These are phyloP conservation scores for Syzygium syzygioides DNA, from an alignment of 441 rosid genomes.

Conservation along the genomic window DNA sequence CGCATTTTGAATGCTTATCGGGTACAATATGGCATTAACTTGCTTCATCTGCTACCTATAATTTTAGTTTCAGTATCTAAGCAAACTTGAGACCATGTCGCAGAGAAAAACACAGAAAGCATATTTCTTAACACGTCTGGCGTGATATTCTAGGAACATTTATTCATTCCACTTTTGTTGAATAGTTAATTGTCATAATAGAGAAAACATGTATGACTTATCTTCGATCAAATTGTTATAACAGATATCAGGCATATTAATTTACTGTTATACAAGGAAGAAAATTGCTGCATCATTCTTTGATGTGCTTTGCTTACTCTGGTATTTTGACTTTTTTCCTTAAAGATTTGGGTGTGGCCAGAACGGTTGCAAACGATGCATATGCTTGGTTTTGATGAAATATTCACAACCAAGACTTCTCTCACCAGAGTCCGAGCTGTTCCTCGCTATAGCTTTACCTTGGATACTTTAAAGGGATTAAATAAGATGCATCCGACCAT, in stretches of 20 bases:
- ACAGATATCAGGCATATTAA: background rate
- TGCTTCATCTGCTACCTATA: background rate
- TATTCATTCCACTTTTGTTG: background rate
- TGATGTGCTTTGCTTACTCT: background rate
- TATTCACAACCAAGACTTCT: slow-evolving; percentile 65
- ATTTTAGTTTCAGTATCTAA: background rate
- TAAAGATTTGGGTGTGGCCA: slow-evolving; percentile 92
- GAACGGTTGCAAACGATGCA: slow-evolving; percentile 84
- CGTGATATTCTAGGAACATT: background rate
- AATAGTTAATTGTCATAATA: background rate
- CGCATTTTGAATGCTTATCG: background rate
- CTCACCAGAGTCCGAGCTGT: slow-evolving; percentile 71
- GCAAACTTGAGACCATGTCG: background rate
- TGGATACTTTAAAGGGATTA: slow-evolving; percentile 53
- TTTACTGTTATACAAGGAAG: background rate
- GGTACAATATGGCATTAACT: background rate
- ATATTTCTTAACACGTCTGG: background rate
- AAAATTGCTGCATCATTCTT: background rate
- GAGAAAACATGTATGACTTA: background rate
- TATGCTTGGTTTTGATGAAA: slow-evolving; percentile 56
- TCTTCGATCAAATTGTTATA: background rate
- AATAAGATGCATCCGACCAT: slow-evolving; percentile 60
- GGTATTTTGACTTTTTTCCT: background rate
- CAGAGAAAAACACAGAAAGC: background rate
- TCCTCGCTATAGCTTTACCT: slow-evolving; percentile 74